phyloP scores from a whole-genome alignment of 2,329 filamentous ascomycete genomes.

The Calonectria leucothoes region DNA sequence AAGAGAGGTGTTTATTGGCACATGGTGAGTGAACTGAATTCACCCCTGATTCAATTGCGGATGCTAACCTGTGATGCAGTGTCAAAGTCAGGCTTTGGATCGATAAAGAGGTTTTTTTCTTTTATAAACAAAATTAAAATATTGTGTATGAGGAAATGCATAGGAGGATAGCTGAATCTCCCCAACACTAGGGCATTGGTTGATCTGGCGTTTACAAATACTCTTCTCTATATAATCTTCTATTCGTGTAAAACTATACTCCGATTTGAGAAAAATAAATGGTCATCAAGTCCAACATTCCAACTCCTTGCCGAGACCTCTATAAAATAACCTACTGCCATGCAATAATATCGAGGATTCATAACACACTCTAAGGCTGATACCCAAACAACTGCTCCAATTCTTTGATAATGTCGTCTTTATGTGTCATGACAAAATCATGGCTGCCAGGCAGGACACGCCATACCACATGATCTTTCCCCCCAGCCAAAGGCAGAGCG shows the following conservation, averaged over 20 bases:
- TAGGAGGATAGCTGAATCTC: neutral
- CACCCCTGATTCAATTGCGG: neutral
- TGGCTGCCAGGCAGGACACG: slow-evolving; percentile 65
- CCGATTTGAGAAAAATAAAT: slow-evolving; percentile 8
- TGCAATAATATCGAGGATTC: neutral
- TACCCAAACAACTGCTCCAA: slow-evolving; percentile 62
- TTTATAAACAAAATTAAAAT: too few relatives aligned
- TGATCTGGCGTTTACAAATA: neutral
- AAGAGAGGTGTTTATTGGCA: slow-evolving; percentile 67
- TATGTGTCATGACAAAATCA: slow-evolving; percentile 72
- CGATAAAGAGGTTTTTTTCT: slow-evolving; percentile 47
- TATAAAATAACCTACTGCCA: neutral
- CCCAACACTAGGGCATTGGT: neutral
- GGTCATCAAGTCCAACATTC: slow-evolving; percentile 11
- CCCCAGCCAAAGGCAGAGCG: slow-evolving; percentile 63
- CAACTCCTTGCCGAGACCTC: slow-evolving; percentile 22
- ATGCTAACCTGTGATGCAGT: slow-evolving; percentile 54
- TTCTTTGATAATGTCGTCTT: slow-evolving; percentile 55
- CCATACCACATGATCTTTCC: slow-evolving; percentile 61
- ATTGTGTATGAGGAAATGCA: neutral
- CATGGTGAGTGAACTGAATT: slow-evolving; percentile 58
- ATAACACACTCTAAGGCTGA: slow-evolving; percentile 9
- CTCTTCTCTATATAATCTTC: slow-evolving; percentile 24
- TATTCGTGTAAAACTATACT: slow-evolving; percentile 13
- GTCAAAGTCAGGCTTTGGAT: slow-evolving; percentile 69